A percentile compares a stretch with the other conserved stretches of the same genome.
Evolutionary conservation across 2,329 filamentous ascomycete species (phyloP).

Genomic region (Chaetomiaceae sp.): DNA sequence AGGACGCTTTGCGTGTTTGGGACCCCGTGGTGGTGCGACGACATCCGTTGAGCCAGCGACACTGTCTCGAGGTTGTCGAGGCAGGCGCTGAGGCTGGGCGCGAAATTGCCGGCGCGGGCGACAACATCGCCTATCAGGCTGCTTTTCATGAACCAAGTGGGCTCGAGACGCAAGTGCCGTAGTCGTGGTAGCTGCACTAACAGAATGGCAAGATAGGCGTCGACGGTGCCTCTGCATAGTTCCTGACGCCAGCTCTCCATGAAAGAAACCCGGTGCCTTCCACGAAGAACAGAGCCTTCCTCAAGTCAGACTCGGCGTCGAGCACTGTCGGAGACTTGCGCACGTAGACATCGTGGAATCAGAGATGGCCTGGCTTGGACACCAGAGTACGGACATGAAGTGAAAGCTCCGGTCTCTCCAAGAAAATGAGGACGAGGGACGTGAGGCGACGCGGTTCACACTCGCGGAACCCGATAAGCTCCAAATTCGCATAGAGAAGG

Average conservation of each 20-base stretch:
- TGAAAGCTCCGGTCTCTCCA: neutral
- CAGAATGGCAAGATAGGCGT: neutral
- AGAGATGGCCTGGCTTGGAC: neutral
- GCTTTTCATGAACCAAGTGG: neutral
- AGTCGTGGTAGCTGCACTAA: neutral
- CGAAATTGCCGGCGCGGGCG: neutral
- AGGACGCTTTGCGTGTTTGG: neutral
- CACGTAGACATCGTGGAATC: neutral
- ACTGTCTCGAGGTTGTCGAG: neutral
- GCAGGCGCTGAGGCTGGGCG: neutral
- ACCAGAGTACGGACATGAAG: neutral
- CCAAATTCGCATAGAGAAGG: neutral
- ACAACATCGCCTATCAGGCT: neutral
- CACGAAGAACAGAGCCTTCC: neutral
- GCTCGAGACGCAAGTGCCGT: neutral
- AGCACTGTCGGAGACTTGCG: neutral
- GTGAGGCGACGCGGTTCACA: neutral
- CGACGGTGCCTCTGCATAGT: neutral
- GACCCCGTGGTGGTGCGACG: neutral
- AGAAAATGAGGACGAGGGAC: neutral
- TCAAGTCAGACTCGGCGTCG: neutral
- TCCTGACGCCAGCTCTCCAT: neutral
- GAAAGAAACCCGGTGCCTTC: neutral
- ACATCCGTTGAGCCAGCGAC: neutral
- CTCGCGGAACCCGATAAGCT: neutral